Evolutionary conservation across 2,329 filamentous ascomycete genomes (phyloP).

Genomic region (Curvularia verruculosa): DNA sequence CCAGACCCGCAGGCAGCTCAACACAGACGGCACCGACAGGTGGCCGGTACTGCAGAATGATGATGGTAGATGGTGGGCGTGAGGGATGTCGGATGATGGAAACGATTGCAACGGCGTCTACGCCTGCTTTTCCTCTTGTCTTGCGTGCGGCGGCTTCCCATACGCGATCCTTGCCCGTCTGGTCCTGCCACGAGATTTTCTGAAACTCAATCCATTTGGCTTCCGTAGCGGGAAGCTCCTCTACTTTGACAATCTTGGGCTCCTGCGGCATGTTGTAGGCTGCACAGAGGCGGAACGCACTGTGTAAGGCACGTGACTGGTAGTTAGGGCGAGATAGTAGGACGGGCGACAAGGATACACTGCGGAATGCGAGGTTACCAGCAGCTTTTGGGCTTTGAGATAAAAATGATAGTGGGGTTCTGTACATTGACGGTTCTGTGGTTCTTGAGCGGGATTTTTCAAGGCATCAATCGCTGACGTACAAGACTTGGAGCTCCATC

Average conservation of each 20-base stretch:
- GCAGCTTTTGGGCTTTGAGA: background rate
- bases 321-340: background rate
- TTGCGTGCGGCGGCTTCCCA: conserved; percentile 60
- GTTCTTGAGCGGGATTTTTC: background rate
- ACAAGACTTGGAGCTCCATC: conserved; percentile 14
- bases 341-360: background rate
- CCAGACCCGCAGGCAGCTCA: conserved; percentile 65
- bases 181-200: conserved; percentile 59
- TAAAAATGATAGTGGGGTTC: background rate
- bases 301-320: conserved; percentile 22
- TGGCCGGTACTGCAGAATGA: conserved; percentile 66
- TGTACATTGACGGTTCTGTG: conserved; percentile 4
- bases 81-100: conserved; percentile 60
- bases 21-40: conserved; percentile 64
- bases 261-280: conserved; percentile 44
- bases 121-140: conserved; percentile 61
- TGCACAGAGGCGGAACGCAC: conserved; percentile 14
- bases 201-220: conserved; percentile 64
- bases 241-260: conserved; percentile 46
- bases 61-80: conserved; percentile 57
- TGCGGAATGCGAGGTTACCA: background rate
- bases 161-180: conserved; percentile 54
- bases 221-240: conserved; percentile 58
- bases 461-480: conserved; percentile 12
- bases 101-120: conserved; percentile 65